These are phyloP conservation scores for Circinella minor DNA, from an alignment of 371 early-diverging fungal species.

Conservation along the genomic window DNA sequence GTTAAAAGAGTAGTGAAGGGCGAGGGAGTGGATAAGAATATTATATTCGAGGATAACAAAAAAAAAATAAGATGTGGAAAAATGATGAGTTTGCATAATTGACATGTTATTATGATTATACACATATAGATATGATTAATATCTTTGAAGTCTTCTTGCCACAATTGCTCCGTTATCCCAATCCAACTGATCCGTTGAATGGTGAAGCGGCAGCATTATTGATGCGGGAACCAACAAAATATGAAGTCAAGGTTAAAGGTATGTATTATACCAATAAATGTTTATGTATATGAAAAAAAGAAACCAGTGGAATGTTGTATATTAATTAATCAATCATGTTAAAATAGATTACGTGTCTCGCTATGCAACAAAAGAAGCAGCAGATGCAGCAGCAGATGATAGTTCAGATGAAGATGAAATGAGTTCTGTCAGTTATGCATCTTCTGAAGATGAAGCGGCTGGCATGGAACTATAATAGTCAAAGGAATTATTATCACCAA, in stretches of 20 bases:
- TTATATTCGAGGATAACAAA: conserved; percentile 86
- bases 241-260: conserved; percentile 95
- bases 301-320: background rate
- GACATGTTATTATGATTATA: background rate
- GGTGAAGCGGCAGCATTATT: conserved; percentile 98
- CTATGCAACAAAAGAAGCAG: conserved; percentile 89
- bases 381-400: conserved; percentile 81
- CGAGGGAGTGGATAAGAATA: conserved; percentile 83
- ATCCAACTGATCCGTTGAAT: conserved; percentile 99
- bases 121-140: conserved; percentile 88
- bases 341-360: conserved; percentile 79
- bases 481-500: too few relatives aligned
- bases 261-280: conserved; percentile 4
- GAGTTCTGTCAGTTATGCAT: conserved; percentile 79
- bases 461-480: conserved; percentile 71
- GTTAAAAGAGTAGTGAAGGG: background rate
- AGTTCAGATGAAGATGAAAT: conserved; percentile 76
- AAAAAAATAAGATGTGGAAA: background rate
- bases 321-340: background rate
- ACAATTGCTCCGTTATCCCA: conserved; percentile 97
- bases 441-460: conserved; percentile 81
- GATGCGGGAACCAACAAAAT: conserved; percentile 92
- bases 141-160: conserved; percentile 99
- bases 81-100: background rate
- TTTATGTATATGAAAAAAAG: background rate